Percentiles rank a stretch among this genome's conserved stretches.
Evolutionary conservation across 2,329 filamentous ascomycete genomes (phyloP).

Genomic region (Colletotrichum sp.): DNA sequence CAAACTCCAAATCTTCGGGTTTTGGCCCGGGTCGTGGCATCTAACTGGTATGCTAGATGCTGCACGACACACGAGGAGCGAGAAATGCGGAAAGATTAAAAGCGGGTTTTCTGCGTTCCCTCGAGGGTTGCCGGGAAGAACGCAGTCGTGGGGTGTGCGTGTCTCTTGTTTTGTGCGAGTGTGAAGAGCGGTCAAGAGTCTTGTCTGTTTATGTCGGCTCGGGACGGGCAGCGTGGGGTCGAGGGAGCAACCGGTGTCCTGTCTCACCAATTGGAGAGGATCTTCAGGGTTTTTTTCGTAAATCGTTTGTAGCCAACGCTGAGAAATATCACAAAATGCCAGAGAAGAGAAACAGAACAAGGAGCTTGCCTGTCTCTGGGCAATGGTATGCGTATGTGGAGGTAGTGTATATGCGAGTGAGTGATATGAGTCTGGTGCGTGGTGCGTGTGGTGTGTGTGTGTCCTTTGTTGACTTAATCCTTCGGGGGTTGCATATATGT

Average conservation of each 20-base stretch:
- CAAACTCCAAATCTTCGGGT: slow-evolving; percentile 45
- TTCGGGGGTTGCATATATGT: slow-evolving; percentile 6
- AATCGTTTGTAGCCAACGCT: background rate
- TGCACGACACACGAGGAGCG: background rate
- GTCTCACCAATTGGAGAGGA: background rate
- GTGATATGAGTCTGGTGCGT: background rate
- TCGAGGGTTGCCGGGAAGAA: background rate
- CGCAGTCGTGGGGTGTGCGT: background rate
- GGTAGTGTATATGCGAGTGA: background rate
- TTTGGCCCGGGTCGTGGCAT: slow-evolving; percentile 19
- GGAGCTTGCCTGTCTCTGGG: background rate
- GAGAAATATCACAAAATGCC: background rate
- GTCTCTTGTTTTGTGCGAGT: background rate
- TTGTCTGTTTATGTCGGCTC: slow-evolving; percentile 8
- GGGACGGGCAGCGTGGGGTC: slow-evolving; percentile 13
- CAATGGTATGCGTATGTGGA: background rate
- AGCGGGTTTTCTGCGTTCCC: background rate
- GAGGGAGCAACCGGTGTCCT: slow-evolving; percentile 9
- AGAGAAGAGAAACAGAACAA: background rate
- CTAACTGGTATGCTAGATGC: background rate
- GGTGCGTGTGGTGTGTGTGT: background rate
- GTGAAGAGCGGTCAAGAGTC: background rate
- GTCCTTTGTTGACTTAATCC: slow-evolving; percentile 2
- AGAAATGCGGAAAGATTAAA: background rate
- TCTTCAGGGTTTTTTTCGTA: background rate